phyloP scores from a whole-genome alignment of 2,329 filamentous ascomycete genomes.

The Penicillium sp. region DNA sequence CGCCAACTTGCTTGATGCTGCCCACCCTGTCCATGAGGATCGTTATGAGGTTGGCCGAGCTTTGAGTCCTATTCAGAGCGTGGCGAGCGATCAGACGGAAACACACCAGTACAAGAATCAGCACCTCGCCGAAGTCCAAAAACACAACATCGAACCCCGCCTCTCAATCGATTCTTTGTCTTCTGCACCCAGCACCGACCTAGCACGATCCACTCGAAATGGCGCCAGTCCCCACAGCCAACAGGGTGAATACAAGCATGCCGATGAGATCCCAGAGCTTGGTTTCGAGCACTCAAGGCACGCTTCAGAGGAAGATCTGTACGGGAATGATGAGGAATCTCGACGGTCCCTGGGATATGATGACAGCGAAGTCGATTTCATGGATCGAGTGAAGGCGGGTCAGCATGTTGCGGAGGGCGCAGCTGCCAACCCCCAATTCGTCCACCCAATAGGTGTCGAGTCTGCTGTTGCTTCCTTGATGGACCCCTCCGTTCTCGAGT shows the following conservation, averaged over 20 bases:
- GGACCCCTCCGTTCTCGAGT: slow-evolving; percentile 76
- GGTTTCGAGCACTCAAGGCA: slow-evolving; percentile 44
- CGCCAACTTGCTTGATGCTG: slow-evolving; percentile 39
- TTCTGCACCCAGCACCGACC: slow-evolving; percentile 61
- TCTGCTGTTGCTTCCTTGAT: slow-evolving; percentile 90
- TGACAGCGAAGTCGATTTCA: slow-evolving; percentile 59
- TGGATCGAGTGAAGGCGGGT: slow-evolving; percentile 64
- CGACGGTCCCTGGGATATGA: slow-evolving; percentile 54
- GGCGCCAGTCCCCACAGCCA: slow-evolving; percentile 57
- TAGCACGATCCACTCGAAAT: slow-evolving; percentile 59
- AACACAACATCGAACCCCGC: slow-evolving; percentile 52
- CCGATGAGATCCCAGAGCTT: slow-evolving; percentile 39
- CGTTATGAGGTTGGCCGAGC: slow-evolving; percentile 67
- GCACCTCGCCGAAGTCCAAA: slow-evolving; percentile 57
- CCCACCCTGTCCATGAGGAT: slow-evolving; percentile 50
- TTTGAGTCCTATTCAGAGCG: slow-evolving; percentile 87
- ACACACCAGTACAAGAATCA: slow-evolving; percentile 48
- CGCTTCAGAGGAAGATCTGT: slow-evolving; percentile 33
- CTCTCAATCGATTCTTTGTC: slow-evolving; percentile 63
- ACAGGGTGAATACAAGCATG: slow-evolving; percentile 47
- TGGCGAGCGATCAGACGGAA: slow-evolving; percentile 80
- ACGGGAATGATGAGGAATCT: slow-evolving; percentile 56
- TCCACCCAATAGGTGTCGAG: slow-evolving; percentile 76
- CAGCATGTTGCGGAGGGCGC: slow-evolving; percentile 72
- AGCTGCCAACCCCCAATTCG: slow-evolving; percentile 74